These are phyloP conservation scores for Talaromyces atroroseus DNA, from an alignment of 2,329 filamentous ascomycete genomes.

Conservation along the genomic window DNA sequence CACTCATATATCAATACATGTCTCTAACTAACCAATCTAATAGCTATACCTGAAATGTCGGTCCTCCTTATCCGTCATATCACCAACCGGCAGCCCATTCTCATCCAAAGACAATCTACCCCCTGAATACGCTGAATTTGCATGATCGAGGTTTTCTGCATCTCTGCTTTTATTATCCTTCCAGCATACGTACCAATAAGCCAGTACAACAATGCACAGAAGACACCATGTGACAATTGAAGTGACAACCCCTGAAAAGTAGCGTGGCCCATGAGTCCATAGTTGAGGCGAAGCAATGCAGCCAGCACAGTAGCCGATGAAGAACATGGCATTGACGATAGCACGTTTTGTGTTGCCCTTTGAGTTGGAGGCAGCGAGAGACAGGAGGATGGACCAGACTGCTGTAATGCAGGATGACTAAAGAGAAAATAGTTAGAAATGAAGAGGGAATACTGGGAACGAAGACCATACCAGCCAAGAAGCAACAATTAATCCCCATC, in stretches of 20 bases:
- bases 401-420: conserved; percentile 17
- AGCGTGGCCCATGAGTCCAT: conserved; percentile 43
- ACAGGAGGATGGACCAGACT: conserved; percentile 2
- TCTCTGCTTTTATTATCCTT: conserved; percentile 27
- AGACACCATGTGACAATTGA: conserved; percentile 42
- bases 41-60: conserved; percentile 6
- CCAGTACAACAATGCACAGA: conserved; percentile 27
- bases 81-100: background rate
- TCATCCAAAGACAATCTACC: background rate
- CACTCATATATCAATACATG: too few relatives aligned
- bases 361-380: conserved; percentile 44
- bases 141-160: background rate
- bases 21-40: background rate
- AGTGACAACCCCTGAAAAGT: conserved; percentile 43
- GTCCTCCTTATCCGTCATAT: conserved; percentile 12
- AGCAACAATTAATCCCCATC: conserved; percentile 46
- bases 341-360: conserved; percentile 50
- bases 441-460: background rate
- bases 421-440: conserved; percentile 26
- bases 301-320: conserved; percentile 46
- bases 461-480: conserved; percentile 39
- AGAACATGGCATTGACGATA: conserved; percentile 45
- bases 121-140: background rate
- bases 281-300: conserved; percentile 46
- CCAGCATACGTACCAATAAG: conserved; percentile 32